Percentiles rank a stretch among this genome's conserved stretches.
These are phyloP conservation scores for Batkoa obscura DNA, from an alignment of 371 early-diverging fungal species.

Conservation along the genomic window DNA sequence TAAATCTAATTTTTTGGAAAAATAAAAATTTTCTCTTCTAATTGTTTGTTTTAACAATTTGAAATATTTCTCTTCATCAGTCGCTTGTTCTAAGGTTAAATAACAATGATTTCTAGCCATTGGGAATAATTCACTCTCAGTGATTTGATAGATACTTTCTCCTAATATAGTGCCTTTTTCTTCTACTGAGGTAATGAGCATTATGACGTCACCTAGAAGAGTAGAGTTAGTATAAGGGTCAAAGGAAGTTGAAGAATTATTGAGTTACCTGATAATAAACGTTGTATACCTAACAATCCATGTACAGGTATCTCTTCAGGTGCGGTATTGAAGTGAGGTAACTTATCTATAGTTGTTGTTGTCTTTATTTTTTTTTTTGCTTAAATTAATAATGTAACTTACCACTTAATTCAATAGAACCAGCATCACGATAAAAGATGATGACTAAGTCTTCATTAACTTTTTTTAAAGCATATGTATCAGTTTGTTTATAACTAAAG, in stretches of 20 bases:
- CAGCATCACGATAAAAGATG: slow-evolving; percentile 6
- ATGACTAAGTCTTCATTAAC: background rate
- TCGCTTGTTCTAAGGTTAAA: slow-evolving; percentile 34
- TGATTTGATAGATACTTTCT: slow-evolving; percentile 50
- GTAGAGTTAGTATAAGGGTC: background rate
- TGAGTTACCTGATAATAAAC: slow-evolving; percentile 40
- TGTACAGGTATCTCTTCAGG: slow-evolving; percentile 18
- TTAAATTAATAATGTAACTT: background rate
- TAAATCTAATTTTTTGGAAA: slow-evolving; percentile 68
- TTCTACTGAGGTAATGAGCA: slow-evolving; percentile 64
- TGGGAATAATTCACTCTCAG: slow-evolving; percentile 50
- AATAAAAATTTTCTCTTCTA: slow-evolving; percentile 51
- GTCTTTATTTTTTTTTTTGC: background rate
- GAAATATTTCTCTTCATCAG: slow-evolving; percentile 60
- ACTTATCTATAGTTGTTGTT: background rate
- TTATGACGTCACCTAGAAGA: slow-evolving; percentile 54
- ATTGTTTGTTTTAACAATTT: slow-evolving; percentile 46
- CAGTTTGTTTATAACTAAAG: background rate
- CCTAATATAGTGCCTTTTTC: slow-evolving; percentile 23
- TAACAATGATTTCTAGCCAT: slow-evolving; percentile 27
- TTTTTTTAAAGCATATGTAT: background rate
- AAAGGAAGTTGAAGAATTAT: background rate
- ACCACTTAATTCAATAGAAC: background rate
- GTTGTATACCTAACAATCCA: slow-evolving; percentile 57
- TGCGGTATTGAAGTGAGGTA: background rate